These are phyloP conservation scores for Cymbidium sinense DNA, from an alignment of 106 monocot genomes.

Conservation along the genomic window DNA sequence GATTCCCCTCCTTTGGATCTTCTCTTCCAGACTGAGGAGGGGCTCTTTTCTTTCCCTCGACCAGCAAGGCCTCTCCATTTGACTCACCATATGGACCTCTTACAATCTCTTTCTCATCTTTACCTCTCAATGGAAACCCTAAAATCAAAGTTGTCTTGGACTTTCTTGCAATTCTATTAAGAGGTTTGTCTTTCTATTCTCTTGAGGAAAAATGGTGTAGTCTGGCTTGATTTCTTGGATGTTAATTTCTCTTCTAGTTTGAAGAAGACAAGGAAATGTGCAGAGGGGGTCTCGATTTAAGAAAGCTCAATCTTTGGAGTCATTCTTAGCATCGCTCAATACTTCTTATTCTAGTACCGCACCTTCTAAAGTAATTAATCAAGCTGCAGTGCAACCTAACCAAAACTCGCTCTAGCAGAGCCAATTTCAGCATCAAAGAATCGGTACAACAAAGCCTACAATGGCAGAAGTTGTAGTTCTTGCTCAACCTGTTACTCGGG, in stretches of 20 bases:
- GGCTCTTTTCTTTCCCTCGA: too few species aligned
- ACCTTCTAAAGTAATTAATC: slow-evolving; percentile 9
- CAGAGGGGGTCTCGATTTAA: slow-evolving; percentile 89
- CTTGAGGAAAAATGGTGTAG: not conserved
- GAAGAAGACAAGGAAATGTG: slow-evolving; percentile 50
- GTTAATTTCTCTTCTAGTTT: not conserved
- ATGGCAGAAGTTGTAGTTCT: slow-evolving; percentile 16
- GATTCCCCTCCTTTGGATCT: too few species aligned
- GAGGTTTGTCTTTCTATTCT: not conserved
- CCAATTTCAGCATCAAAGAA: slow-evolving; percentile 11
- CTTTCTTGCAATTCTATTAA: not conserved
- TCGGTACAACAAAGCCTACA: slow-evolving; percentile 13
- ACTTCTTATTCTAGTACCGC: slow-evolving; percentile 23
- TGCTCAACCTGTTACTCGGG: slow-evolving; percentile 47
- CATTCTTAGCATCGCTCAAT: slow-evolving; percentile 61
- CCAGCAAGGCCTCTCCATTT: too few species aligned
- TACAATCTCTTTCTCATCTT: not conserved
- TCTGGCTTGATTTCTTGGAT: not conserved
- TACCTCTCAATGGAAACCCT: not conserved
- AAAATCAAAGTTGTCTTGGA: not conserved
- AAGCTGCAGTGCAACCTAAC: slow-evolving; percentile 6
- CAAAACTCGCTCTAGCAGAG: slow-evolving; percentile 4
- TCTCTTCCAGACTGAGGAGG: too few species aligned
- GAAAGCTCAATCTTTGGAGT: slow-evolving; percentile 86
- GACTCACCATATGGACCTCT: too few species aligned